Evolutionary conservation across 352 stramenopile species (phyloP), one percentile per base, ranked within the genome.

Genomic region (Globisporangium cystogenes): DNA sequence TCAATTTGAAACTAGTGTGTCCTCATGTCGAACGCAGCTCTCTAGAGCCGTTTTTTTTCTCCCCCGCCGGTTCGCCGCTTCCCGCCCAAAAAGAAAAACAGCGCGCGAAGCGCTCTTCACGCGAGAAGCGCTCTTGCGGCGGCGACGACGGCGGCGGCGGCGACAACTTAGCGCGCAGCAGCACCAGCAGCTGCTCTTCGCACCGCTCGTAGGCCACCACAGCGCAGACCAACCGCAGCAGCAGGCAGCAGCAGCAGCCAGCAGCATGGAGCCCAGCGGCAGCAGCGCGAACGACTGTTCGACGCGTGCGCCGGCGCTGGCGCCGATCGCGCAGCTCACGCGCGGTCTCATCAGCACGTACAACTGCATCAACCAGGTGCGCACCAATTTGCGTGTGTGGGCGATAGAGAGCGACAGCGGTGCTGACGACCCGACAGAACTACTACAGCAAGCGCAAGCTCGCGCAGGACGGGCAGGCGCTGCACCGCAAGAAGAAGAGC

Each of bases 261-360:
- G 3, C 40, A 45, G n/a, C 40, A 60, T 60, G 55, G 55, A 62
- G 50, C 31, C 35, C 29, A 57, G 36, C 43, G 43, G 27, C 37
- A 55, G 45, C 37, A 53, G 27, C 12, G 29, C 29, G 11, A 23
- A 39, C 2, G 33, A 24, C 18, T 39, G 40, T 18, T 50, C 39
- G 47, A 44, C 33, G 57, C 76, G 76, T 33, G 24, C 53, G 40
- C 58, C 69, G 29, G 64, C 64, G 21, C 57, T 76, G 41, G 67
- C 64, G 49, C 80, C 77, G 27, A 56, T 81, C 46, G 40, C 73
- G 41, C 72, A 98, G 76, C 84, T 99, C 55, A 96, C 89, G 31
- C 61, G 94, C 8, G 68, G 83, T 21, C 82, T 99, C 40, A 96
- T 99, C 70, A 77, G 96, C 62, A 99, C 96, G 16, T 98, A 99